Evolutionary conservation across 495 filamentous ascomycete species (phyloP).

Genomic region (Trichoderma parareesei): DNA sequence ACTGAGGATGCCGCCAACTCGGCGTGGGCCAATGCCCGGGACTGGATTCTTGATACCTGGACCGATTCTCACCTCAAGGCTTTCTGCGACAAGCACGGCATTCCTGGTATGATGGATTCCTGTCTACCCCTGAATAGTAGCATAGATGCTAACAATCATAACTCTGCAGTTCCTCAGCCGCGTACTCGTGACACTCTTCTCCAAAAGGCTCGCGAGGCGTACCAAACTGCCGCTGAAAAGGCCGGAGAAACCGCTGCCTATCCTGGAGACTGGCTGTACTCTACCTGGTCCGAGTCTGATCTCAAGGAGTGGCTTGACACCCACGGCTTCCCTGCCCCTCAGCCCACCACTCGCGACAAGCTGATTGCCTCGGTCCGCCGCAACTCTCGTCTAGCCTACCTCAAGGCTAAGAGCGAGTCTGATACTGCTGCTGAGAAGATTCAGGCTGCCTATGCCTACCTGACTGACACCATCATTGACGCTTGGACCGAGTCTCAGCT

Average conservation of each 20-base stretch:
- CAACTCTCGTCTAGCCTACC: conserved; percentile 71
- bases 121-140: not conserved
- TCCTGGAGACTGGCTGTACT: conserved; percentile 94
- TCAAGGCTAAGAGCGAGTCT: conserved; percentile 51
- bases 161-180: conserved; percentile 56
- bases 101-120: conserved; percentile 46
- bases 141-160: not conserved
- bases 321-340: conserved; percentile 79
- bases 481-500: conserved; percentile 82
- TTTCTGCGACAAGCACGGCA: conserved; percentile 80
- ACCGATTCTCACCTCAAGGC: conserved; percentile 68
- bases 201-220: conserved; percentile 68
- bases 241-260: conserved; percentile 71
- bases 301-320: conserved; percentile 76
- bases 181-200: conserved; percentile 78
- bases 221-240: conserved; percentile 75
- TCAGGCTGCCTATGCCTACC: conserved; percentile 54
- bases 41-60: conserved; percentile 93
- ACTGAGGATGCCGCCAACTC: conserved; percentile 62
- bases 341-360: conserved; percentile 78
- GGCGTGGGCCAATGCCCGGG: conserved; percentile 62
- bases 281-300: conserved; percentile 61
- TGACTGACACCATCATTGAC: conserved; percentile 78
- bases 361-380: conserved; percentile 84
- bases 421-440: conserved; percentile 59